Evolutionary conservation across 1,139 yeast species (phyloP).

Genomic region (Taphrina betulina): DNA sequence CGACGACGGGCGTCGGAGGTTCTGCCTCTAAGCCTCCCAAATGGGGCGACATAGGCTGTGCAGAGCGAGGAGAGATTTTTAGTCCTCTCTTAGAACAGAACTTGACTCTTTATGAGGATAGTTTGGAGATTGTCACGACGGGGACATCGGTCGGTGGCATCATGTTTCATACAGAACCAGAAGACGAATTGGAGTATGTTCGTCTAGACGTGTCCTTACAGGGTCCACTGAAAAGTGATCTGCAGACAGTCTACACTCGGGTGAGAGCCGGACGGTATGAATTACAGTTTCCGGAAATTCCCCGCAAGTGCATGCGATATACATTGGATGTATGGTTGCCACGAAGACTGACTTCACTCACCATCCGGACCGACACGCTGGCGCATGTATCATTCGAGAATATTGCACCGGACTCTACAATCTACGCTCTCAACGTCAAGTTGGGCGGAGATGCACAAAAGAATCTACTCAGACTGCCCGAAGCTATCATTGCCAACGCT

Average conservation of each 20-base stretch:
- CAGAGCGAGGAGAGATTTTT: constrained; percentile 9
- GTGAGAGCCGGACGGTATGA: constrained; percentile 23
- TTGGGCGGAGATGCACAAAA: constrained; percentile 4
- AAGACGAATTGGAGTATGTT: constrained; percentile 16
- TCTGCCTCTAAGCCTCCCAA: neutral
- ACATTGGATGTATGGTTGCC: constrained; percentile 22
- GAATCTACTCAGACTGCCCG: constrained; percentile 14
- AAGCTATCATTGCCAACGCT: constrained; percentile 5
- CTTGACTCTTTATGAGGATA: constrained; percentile 13
- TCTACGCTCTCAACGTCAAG: neutral
- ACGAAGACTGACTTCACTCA: neutral
- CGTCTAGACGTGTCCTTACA: constrained; percentile 22
- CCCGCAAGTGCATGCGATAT: constrained; percentile 18
- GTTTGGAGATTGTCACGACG: constrained; percentile 14
- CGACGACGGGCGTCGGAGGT: neutral
- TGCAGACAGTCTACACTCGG: constrained; percentile 25
- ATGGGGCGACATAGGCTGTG: constrained; percentile 26
- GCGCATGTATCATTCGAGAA: constrained; percentile 20
- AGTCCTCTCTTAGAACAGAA: constrained; percentile 21
- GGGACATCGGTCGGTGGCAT: constrained; percentile 23
- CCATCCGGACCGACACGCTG: constrained; percentile 17
- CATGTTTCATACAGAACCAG: constrained; percentile 16
- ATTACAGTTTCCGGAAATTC: constrained; percentile 25
- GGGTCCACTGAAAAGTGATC: constrained; percentile 8
- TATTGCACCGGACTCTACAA: constrained; percentile 5